Conservation (phyloP, 2,329 filamentous ascomycete genomes). For the Metarhizium brunneum region DNA sequence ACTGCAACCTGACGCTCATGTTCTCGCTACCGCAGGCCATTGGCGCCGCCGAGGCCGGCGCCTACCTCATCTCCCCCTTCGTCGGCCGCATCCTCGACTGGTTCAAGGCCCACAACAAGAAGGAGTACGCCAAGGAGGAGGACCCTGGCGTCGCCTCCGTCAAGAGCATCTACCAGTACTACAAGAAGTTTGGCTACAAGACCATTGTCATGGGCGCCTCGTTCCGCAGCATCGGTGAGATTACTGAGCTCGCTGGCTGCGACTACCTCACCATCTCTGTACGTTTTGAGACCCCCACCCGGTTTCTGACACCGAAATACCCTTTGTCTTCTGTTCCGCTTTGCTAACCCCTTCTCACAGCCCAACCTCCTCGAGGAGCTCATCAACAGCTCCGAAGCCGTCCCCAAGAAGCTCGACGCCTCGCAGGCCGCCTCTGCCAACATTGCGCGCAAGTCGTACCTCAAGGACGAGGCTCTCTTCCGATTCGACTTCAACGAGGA, state of each 20-base stretch:
- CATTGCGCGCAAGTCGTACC: slow-evolving; percentile 83
- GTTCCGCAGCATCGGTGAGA: slow-evolving; percentile 93
- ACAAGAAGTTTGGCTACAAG: slow-evolving; percentile 99
- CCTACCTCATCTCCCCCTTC: slow-evolving; percentile 98
- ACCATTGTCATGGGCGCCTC: slow-evolving; percentile 99
- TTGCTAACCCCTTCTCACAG: slow-evolving; percentile 29
- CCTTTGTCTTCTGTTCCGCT: not conserved
- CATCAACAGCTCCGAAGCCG: slow-evolving; percentile 68
- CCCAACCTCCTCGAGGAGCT: slow-evolving; percentile 92
- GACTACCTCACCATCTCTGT: slow-evolving; percentile 98
- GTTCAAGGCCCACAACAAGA: slow-evolving; percentile 95
- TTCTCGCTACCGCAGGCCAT: slow-evolving; percentile 95
- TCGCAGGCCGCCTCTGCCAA: slow-evolving; percentile 55
- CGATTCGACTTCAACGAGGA: slow-evolving; percentile 99
- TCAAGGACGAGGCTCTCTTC: slow-evolving; percentile 83
- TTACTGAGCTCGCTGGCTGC: slow-evolving; percentile 95
- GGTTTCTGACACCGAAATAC: not conserved
- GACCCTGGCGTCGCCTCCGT: slow-evolving; percentile 96
- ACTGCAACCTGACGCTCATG: slow-evolving; percentile 98
- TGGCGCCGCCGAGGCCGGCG: slow-evolving; percentile 85
- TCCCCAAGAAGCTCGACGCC: slow-evolving; percentile 90
- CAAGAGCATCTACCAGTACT: slow-evolving; percentile 97
- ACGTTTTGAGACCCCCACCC: slow-evolving; percentile 27
- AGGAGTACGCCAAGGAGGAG: slow-evolving; percentile 80
- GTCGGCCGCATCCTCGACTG: slow-evolving; percentile 98